phyloP scores from a whole-genome alignment of 306 rosid genomes.

The Ochetophila trinervis region DNA sequence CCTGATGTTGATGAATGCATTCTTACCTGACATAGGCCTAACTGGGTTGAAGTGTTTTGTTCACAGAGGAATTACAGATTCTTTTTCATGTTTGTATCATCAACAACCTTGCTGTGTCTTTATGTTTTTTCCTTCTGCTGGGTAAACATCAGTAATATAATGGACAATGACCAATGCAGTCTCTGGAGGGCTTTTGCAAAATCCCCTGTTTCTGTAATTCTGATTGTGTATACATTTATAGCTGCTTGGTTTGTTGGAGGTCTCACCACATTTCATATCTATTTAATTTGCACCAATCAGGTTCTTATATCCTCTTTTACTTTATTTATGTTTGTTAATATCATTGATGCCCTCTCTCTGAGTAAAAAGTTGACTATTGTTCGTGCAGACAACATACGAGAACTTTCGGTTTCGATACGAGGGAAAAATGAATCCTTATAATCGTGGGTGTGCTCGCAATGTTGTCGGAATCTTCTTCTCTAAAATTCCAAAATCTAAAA shows the following conservation, averaged over 20 bases:
- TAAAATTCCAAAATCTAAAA: conserved; percentile 30
- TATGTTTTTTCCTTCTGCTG: conserved; percentile 48
- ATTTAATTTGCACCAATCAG: conserved; percentile 41
- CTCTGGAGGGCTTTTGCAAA: conserved; percentile 38
- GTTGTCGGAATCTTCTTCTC: conserved; percentile 29
- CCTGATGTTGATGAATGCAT: neutral
- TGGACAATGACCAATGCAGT: conserved; percentile 21
- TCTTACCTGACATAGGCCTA: conserved; percentile 12
- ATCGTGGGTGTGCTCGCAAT: conserved; percentile 33
- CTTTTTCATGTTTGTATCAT: conserved; percentile 47
- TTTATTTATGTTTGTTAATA: neutral
- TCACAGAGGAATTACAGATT: conserved; percentile 50
- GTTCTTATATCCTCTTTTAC: conserved; percentile 18
- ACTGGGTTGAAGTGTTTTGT: conserved; percentile 15
- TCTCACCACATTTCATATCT: conserved; percentile 38
- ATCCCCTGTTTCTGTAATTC: conserved; percentile 37
- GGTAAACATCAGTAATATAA: conserved; percentile 35
- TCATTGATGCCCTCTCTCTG: neutral
- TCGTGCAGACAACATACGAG: conserved; percentile 44
- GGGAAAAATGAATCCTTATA: conserved; percentile 33
- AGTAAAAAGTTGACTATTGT: neutral
- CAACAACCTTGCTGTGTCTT: conserved; percentile 40
- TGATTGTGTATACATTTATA: conserved; percentile 35
- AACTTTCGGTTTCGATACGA: conserved; percentile 36
- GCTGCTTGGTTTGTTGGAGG: conserved; percentile 47